These are phyloP conservation scores for Bruguiera parviflora DNA, from an alignment of 345 rosid genomes.

Conservation along the genomic window DNA sequence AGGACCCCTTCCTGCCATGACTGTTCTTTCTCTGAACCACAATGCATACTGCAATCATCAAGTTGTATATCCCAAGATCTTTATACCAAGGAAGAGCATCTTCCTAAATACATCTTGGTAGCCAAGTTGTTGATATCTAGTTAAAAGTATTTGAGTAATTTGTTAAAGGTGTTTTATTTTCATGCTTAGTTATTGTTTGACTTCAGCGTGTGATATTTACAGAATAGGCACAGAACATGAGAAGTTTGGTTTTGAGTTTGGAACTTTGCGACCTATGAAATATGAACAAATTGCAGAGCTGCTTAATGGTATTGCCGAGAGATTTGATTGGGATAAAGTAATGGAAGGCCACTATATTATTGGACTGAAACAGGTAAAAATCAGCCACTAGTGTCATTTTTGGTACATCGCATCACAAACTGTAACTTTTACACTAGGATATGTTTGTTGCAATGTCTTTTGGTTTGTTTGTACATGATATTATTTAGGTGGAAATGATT, in stretches of 20 bases:
- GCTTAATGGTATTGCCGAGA: conserved; percentile 93
- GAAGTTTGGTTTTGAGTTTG: conserved; percentile 92
- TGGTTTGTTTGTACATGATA: conserved; percentile 7
- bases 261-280: conserved; percentile 76
- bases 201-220: conserved; percentile 23
- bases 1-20: neutral
- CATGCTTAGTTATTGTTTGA: neutral
- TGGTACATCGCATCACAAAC: neutral
- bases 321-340: conserved; percentile 97
- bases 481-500: neutral
- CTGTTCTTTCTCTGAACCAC: neutral
- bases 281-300: conserved; percentile 90
- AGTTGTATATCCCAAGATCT: neutral
- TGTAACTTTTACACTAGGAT: neutral
- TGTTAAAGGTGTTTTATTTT: neutral
- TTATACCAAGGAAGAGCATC: neutral
- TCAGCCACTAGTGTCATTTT: neutral
- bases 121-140: neutral
- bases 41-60: neutral
- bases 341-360: conserved; percentile 86
- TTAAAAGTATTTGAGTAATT: neutral
- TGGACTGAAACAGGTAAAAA: conserved; percentile 87
- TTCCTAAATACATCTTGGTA: neutral
- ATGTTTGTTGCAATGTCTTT: neutral
- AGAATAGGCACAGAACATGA: conserved; percentile 99